A percentile compares a stretch with the other conserved stretches of the same genome.
phyloP scores from a whole-genome alignment of 805 yeast species.

The Candida khao-thaluensis region DNA sequence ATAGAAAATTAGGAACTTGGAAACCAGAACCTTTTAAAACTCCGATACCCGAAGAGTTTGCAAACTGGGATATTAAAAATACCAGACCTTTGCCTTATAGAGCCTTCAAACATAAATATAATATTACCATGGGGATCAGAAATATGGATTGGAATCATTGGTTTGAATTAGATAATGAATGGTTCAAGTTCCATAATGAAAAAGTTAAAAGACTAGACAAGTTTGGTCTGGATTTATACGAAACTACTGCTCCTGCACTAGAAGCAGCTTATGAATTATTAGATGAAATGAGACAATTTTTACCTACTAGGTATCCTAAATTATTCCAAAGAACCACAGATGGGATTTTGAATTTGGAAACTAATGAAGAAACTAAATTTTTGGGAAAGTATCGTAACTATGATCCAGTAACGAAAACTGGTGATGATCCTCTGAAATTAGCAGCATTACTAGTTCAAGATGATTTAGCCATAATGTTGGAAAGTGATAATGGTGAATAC shows the following conservation, averaged over 20 bases:
- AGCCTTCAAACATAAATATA: conserved; percentile 65
- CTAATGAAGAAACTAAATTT: conserved; percentile 50
- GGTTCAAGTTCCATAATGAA: conserved; percentile 53
- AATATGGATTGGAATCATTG: conserved; percentile 59
- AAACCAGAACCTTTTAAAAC: conserved; percentile 48
- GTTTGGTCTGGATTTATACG: conserved; percentile 48
- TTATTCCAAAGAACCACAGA: conserved; percentile 45
- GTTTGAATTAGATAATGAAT: conserved; percentile 69
- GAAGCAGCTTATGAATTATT: conserved; percentile 57
- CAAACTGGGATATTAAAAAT: conserved; percentile 47
- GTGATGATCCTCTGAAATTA: conserved; percentile 56
- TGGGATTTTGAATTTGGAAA: conserved; percentile 51
- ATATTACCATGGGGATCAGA: conserved; percentile 68
- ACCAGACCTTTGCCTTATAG: conserved; percentile 63
- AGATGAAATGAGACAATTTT: conserved; percentile 49
- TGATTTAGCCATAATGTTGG: conserved; percentile 67
- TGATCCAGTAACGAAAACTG: conserved; percentile 22
- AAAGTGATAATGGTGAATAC: conserved; percentile 56
- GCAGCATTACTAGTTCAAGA: conserved; percentile 61
- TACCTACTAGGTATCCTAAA: conserved; percentile 59
- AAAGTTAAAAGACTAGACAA: conserved; percentile 50
- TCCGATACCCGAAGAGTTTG: conserved; percentile 49
- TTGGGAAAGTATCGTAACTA: conserved; percentile 20
- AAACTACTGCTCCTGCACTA: conserved; percentile 49
- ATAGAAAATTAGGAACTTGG: conserved; percentile 53